Conservation (phyloP, 116 monocot genomes). For the Papilionanthe hybrid region DNA sequence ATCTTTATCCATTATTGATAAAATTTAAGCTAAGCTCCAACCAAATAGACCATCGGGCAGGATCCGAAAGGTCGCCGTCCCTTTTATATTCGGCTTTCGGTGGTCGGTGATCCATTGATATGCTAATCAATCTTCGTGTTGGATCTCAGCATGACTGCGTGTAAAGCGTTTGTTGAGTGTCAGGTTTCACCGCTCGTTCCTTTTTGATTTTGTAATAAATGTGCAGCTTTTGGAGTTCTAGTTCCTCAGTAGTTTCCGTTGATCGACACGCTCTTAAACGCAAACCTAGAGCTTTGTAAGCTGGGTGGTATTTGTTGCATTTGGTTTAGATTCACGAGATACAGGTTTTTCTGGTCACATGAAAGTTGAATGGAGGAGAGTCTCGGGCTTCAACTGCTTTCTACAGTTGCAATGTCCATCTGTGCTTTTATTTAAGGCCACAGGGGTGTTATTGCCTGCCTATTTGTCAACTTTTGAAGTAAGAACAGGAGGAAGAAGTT, state of each 20-base stretch:
- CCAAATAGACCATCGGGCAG: too few species aligned
- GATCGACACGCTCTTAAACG: neutral
- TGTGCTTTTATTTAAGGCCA: neutral
- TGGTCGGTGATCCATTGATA: slow-evolving; percentile 1
- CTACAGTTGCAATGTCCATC: neutral
- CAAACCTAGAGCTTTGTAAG: neutral
- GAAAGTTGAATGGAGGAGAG: neutral
- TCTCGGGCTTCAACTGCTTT: neutral
- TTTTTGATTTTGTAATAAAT: neutral
- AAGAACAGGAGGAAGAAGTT: neutral
- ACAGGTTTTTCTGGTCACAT: neutral
- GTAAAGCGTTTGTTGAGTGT: neutral
- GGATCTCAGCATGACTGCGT: neutral
- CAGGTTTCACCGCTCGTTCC: neutral
- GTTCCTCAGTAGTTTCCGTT: neutral
- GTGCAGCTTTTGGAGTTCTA: neutral
- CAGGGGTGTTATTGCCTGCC: neutral
- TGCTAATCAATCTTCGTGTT: neutral
- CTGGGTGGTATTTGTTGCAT: neutral
- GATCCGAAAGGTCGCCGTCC: too few species aligned
- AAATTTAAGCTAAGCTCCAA: too few species aligned
- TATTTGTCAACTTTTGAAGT: neutral
- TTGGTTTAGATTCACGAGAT: neutral
- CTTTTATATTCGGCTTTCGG: neutral
- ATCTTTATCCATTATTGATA: too few species aligned